Percentiles rank a stretch among this genome's conserved stretches.
Evolutionary conservation across 495 filamentous ascomycete genomes (phyloP).

Genomic region (Xeromyces bisporus): DNA sequence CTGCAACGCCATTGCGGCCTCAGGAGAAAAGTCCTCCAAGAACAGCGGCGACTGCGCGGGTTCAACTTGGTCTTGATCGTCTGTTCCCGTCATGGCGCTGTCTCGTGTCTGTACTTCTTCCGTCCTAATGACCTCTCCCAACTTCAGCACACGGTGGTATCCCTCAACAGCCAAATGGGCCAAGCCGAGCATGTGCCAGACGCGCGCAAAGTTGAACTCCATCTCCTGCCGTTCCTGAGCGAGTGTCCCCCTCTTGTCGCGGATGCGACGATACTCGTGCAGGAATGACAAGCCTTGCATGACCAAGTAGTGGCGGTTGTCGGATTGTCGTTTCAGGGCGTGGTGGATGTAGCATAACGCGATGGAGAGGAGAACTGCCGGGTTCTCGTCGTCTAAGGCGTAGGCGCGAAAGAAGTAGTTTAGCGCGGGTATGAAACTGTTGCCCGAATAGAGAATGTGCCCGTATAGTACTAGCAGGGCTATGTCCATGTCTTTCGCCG

Average conservation of each 20-base stretch:
- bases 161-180: slow-evolving; percentile 58
- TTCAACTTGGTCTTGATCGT: slow-evolving; percentile 5
- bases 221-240: slow-evolving; percentile 56
- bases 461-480: slow-evolving; percentile 74
- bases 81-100: slow-evolving; percentile 9
- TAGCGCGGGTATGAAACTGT: slow-evolving; percentile 63
- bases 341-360: slow-evolving; percentile 65
- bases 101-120: slow-evolving; percentile 7
- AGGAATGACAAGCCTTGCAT: slow-evolving; percentile 73
- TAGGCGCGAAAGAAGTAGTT: slow-evolving; percentile 87
- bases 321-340: slow-evolving; percentile 70
- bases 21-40: slow-evolving; percentile 46
- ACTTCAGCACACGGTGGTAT: slow-evolving; percentile 42
- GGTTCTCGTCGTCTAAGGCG: slow-evolving; percentile 58
- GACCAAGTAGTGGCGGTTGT: slow-evolving; percentile 74
- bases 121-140: slow-evolving; percentile 27
- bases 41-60: slow-evolving; percentile 9
- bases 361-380: slow-evolving; percentile 53
- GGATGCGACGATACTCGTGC: slow-evolving; percentile 52
- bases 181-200: slow-evolving; percentile 68
- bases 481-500: slow-evolving; percentile 43
- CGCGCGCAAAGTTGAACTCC: slow-evolving; percentile 72
- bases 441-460: slow-evolving; percentile 64
- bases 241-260: slow-evolving; percentile 18
- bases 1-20: slow-evolving; percentile 66